These are phyloP conservation scores for Mercurialis annua DNA, from an alignment of 345 rosid species.

Conservation along the genomic window DNA sequence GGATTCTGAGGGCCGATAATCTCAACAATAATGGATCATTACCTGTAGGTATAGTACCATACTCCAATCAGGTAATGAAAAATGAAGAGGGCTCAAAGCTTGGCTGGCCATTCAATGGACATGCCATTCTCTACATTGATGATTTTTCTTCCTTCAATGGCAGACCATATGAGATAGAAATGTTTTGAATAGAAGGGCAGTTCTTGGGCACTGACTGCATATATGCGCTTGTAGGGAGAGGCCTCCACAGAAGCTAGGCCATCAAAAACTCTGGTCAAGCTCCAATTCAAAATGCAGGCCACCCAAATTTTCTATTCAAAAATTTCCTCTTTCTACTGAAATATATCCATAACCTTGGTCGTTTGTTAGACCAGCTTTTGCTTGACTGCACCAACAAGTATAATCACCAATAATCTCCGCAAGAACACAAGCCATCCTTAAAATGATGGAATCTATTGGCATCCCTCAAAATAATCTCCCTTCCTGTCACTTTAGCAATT, in stretches of 20 bases:
- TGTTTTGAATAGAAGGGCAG: too few relatives aligned
- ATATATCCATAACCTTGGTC: background rate
- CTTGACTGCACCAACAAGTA: background rate
- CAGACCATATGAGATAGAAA: too few relatives aligned
- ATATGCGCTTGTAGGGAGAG: background rate
- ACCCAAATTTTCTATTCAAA: background rate
- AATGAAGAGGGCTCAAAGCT: too few relatives aligned
- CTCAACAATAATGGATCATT: too few relatives aligned
- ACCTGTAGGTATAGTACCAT: too few relatives aligned
- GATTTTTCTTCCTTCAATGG: too few relatives aligned
- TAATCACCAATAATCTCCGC: conserved; percentile 78
- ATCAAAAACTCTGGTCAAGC: background rate
- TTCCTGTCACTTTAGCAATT: conserved; percentile 55
- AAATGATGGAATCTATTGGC: conserved; percentile 82
- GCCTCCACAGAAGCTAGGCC: background rate
- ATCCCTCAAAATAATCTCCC: conserved; percentile 79
- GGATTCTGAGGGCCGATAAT: too few relatives aligned
- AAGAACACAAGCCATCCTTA: conserved; percentile 66
- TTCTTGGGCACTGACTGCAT: too few relatives aligned
- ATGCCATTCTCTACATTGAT: too few relatives aligned
- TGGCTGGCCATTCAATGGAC: too few relatives aligned
- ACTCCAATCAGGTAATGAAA: too few relatives aligned
- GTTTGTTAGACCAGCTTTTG: background rate
- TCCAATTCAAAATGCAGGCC: background rate
- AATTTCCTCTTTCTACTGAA: background rate